Conservation (phyloP, 2,329 filamentous ascomycete genomes). For the Epichloe typhina region DNA sequence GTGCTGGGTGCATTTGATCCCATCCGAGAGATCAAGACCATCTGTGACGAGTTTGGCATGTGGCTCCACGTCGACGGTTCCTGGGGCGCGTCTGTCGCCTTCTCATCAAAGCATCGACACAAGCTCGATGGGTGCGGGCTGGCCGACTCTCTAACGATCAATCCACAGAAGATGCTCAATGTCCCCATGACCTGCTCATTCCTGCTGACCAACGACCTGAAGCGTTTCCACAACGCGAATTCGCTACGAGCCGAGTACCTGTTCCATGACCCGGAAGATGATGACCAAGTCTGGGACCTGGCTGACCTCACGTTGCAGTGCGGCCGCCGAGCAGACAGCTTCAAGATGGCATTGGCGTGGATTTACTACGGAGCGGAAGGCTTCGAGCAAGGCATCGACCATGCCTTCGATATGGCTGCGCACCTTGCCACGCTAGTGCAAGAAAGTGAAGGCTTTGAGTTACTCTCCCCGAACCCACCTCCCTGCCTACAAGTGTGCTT, state of each 20-base stretch:
- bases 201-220: conserved; percentile 63
- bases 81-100: conserved; percentile 78
- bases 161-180: conserved; percentile 95
- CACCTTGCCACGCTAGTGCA: conserved; percentile 50
- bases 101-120: conserved; percentile 47
- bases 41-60: conserved; percentile 58
- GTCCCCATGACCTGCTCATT: conserved; percentile 85
- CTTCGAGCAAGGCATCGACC: conserved; percentile 55
- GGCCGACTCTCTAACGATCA: conserved; percentile 73
- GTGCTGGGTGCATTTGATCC: conserved; percentile 83
- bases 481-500: conserved; percentile 92
- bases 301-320: conserved; percentile 89
- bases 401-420: conserved; percentile 57
- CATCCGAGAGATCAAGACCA: conserved; percentile 50
- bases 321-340: conserved; percentile 66
- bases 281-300: conserved; percentile 65
- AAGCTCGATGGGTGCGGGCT: conserved; percentile 58
- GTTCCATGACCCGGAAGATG: conserved; percentile 47
- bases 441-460: conserved; percentile 43
- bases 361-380: conserved; percentile 71
- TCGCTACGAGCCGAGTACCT: conserved; percentile 77
- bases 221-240: conserved; percentile 67
- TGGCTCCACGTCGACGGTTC: conserved; percentile 90
- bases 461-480: conserved; percentile 64
- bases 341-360: conserved; percentile 83